Base-by-base conservation (phyloP, 768 basidiomycete genomes). In the Collybiopsis luxurians region DNA sequence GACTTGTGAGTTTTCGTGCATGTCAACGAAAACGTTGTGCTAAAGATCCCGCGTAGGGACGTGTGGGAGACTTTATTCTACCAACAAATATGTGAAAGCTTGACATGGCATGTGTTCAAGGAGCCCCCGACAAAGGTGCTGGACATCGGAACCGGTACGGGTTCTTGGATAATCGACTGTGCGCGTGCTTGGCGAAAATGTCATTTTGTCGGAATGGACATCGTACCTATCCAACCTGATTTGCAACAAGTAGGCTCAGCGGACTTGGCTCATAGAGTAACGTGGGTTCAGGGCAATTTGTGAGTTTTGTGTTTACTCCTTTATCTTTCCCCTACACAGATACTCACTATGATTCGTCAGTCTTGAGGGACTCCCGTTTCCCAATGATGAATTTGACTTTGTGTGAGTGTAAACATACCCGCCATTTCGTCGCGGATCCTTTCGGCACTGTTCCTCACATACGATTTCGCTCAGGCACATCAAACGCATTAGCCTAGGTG, bases 251-350 rank as follows among this genome's bases (percentile, higher is more conserved):
- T 85, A n/a, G 81, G 80, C n/a, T 75, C 78, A 7, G 69, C 75
- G 10, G 81, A 86, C 59, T 70, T 89, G 7, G 78, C 81, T 1
- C 73, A 78, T 13, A 74, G 88, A 58, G 79, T 91, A 30, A 84
- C 80, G 51, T 91, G 88, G 88, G 77, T 87, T 1, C 85, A 87
- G 55, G 78, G 79, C 3, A 90, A 89, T 62, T 89, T 89, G 88
- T 89, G 60, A 43, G 86, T 71, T 9, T 30, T 64, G 17, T 7
- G 13, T 45, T 34, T 39, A 24, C 39, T 55, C 36, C 15, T 36
- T 31, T 54, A 34, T 47, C 34, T n/a, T 52, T 34, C 53, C 40
- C 42, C n/a, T n/a, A n/a, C 24, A 53, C 47, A 23, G 47, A 53
- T 40, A 50, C 45, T 46, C 49, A 53, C 56, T 13, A 53, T 17